Conservation (phyloP, 495 filamentous ascomycete species). For the Hypoxylon fuscum region DNA sequence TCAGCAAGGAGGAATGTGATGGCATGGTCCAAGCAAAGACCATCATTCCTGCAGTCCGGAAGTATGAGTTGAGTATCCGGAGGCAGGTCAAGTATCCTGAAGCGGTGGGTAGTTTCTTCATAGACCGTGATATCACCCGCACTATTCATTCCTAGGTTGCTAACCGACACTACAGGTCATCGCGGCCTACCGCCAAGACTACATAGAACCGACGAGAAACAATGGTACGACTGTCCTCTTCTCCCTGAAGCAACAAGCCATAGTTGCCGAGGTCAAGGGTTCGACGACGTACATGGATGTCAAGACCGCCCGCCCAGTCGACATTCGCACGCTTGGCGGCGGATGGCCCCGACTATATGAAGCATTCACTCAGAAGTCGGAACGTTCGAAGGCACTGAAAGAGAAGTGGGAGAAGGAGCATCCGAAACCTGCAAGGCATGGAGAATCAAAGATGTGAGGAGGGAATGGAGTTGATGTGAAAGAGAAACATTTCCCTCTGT, state of each 20-base stretch:
- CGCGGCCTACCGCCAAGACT: slow-evolving; percentile 40
- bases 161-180: too few relatives aligned
- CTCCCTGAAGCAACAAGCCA: slow-evolving; percentile 46
- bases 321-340: slow-evolving; percentile 43
- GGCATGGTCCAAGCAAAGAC: slow-evolving; percentile 41
- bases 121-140: too few relatives aligned
- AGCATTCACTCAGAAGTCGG: slow-evolving; percentile 35
- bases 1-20: slow-evolving; percentile 43
- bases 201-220: slow-evolving; percentile 43
- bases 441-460: not conserved
- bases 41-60: slow-evolving; percentile 39
- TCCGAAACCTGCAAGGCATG: not conserved
- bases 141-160: too few relatives aligned
- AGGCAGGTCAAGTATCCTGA: slow-evolving; percentile 50
- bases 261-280: slow-evolving; percentile 44
- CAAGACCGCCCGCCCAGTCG: slow-evolving; percentile 36
- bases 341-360: slow-evolving; percentile 39
- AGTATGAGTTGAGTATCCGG: slow-evolving; percentile 34
- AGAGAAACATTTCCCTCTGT: too few relatives aligned
- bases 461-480: too few relatives aligned
- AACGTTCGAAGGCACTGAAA: slow-evolving; percentile 29
- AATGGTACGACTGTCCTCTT: slow-evolving; percentile 39
- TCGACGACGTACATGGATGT: slow-evolving; percentile 38
- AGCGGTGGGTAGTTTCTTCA: slow-evolving; percentile 34
- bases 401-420: slow-evolving; percentile 37